phyloP scores from a whole-genome alignment of 352 stramenopile genomes.

The Thalassiosira hispida region DNA sequence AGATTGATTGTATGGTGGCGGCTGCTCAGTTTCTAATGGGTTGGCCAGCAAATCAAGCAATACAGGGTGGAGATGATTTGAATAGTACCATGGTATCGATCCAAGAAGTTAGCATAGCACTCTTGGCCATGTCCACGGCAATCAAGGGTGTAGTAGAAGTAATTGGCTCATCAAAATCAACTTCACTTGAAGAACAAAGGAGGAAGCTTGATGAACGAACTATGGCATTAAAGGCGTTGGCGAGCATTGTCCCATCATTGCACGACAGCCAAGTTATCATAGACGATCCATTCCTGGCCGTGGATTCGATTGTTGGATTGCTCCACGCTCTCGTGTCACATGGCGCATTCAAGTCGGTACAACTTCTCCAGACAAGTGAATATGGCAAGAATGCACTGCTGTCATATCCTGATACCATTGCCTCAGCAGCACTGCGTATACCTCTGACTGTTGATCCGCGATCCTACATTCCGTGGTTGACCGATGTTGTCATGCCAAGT shows the following conservation, averaged over 20 bases:
- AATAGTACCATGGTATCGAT: conserved; percentile 29
- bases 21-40: conserved; percentile 60
- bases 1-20: conserved; percentile 48
- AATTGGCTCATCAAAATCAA: conserved; percentile 24
- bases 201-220: conserved; percentile 55
- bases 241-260: background rate
- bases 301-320: conserved; percentile 45
- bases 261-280: conserved; percentile 18
- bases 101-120: conserved; percentile 44
- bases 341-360: conserved; percentile 62
- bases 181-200: conserved; percentile 44
- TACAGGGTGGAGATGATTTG: too few relatives aligned
- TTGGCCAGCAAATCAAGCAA: conserved; percentile 46
- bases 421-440: conserved; percentile 58
- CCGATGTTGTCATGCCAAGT: conserved; percentile 67
- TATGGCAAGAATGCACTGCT: conserved; percentile 31
- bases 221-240: conserved; percentile 54
- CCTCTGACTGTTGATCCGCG: conserved; percentile 57
- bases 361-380: conserved; percentile 54
- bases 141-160: conserved; percentile 42
- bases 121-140: conserved; percentile 53
- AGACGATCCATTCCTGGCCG: conserved; percentile 50
- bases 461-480: conserved; percentile 67
- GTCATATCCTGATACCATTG: conserved; percentile 41
- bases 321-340: conserved; percentile 55